phyloP scores from a whole-genome alignment of 768 basidiomycete genomes.

The Amylocystis lapponica region DNA sequence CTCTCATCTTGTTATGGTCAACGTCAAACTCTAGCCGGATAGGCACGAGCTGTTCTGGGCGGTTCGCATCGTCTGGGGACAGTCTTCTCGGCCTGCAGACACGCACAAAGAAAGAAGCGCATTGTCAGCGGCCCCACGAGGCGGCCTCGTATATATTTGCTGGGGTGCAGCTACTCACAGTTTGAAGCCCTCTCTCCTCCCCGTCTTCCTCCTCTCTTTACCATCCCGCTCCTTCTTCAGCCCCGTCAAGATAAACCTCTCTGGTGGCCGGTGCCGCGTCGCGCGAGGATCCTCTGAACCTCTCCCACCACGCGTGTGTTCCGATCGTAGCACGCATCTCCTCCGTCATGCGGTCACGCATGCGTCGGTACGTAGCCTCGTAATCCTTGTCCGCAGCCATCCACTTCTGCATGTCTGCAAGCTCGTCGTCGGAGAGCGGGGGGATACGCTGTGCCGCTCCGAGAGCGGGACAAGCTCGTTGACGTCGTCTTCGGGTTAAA shows the following conservation, averaged over 20 bases:
- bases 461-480: slow-evolving; percentile 59
- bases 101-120: slow-evolving; percentile 3
- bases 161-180: slow-evolving; percentile 57
- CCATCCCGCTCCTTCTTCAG: slow-evolving; percentile 34
- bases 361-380: slow-evolving; percentile 40
- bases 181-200: slow-evolving; percentile 63
- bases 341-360: slow-evolving; percentile 46
- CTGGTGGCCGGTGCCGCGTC: slow-evolving; percentile 34
- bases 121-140: not conserved
- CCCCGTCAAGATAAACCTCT: slow-evolving; percentile 30
- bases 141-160: not conserved
- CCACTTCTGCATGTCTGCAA: slow-evolving; percentile 52
- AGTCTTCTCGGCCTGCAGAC: slow-evolving; percentile 53
- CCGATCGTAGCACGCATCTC: slow-evolving; percentile 43
- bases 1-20: slow-evolving; percentile 89
- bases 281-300: slow-evolving; percentile 36
- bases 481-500: slow-evolving; percentile 40
- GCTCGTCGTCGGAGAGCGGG: slow-evolving; percentile 43
- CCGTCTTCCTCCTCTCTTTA: slow-evolving; percentile 42
- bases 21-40: slow-evolving; percentile 96
- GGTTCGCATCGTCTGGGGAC: slow-evolving; percentile 47
- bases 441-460: slow-evolving; percentile 49
- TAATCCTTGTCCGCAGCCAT: slow-evolving; percentile 58
- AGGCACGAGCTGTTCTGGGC: slow-evolving; percentile 82
- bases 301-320: slow-evolving; percentile 59